Conservation (phyloP, 176 grass and related monocot genomes). For the Phoenix dactylifera region DNA sequence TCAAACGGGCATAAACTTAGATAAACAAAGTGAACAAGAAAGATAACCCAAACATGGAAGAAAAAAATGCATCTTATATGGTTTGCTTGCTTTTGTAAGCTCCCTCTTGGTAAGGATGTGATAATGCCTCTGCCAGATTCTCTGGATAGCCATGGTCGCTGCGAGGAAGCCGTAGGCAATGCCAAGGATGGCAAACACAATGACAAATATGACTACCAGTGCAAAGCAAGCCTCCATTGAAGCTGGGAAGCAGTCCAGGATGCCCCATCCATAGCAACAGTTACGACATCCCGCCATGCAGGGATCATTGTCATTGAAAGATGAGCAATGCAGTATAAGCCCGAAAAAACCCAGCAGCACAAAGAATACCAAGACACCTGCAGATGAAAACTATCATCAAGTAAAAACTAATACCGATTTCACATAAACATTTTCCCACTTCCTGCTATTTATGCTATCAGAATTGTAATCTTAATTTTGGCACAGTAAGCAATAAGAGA, state of each 20-base stretch:
- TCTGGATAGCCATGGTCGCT: conserved; percentile 82
- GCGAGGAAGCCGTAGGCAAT: conserved; percentile 88
- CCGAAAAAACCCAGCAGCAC: conserved; percentile 88
- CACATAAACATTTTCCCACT: no score
- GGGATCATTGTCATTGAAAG: conserved; percentile 73
- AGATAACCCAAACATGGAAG: background rate
- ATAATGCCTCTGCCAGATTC: conserved; percentile 98
- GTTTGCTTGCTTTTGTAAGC: conserved; percentile 64
- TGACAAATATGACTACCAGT: conserved; percentile 72
- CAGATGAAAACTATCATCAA: conserved; percentile 1
- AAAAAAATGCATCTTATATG: background rate
- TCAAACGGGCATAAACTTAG: background rate
- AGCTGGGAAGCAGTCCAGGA: conserved; percentile 86
- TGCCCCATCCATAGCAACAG: conserved; percentile 97
- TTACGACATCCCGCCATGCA: conserved; percentile 81
- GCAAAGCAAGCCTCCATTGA: conserved; percentile 94
- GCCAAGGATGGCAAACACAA: conserved; percentile 82
- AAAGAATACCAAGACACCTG: conserved; percentile 87
- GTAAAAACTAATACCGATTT: no score
- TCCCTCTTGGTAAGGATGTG: conserved; percentile 94
- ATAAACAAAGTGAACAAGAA: background rate
- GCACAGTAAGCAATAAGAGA: no score
- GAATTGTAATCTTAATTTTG: no score
- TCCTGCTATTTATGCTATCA: no score
- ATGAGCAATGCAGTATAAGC: conserved; percentile 78